Evolutionary conservation across 208 protist genomes (phyloP).

Genomic region (Leishmania turanica): DNA sequence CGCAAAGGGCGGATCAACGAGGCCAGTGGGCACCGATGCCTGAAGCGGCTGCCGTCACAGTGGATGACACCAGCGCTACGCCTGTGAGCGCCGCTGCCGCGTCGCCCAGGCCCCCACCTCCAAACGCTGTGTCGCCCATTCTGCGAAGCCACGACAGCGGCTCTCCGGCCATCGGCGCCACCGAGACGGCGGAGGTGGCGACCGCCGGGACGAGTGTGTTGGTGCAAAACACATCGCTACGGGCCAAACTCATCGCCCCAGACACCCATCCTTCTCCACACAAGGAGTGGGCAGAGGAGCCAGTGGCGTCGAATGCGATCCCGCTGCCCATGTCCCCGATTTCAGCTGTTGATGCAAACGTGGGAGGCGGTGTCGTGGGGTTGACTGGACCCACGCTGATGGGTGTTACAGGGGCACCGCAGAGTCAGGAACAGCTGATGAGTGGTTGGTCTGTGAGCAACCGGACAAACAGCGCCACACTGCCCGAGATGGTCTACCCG

Average conservation of each 20-base stretch:
- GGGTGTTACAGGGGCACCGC: not conserved
- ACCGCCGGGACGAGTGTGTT: not conserved
- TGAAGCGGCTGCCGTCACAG: not conserved
- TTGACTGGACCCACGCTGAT: not conserved
- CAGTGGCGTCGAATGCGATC: not conserved
- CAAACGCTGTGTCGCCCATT: not conserved
- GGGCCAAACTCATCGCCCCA: not conserved
- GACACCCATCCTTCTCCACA: too few species aligned
- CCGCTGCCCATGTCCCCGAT: not conserved
- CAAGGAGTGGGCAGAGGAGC: not conserved
- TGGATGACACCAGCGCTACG: not conserved
- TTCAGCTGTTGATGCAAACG: not conserved
- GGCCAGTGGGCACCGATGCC: not conserved
- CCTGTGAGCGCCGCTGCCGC: not conserved
- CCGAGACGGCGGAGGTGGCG: not conserved
- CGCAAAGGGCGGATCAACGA: not conserved
- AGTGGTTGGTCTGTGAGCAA: not conserved
- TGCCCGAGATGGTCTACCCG: conserved; percentile 21
- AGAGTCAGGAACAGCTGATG: not conserved
- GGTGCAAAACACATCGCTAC: not conserved
- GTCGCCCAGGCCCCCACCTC: not conserved
- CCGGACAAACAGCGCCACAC: not conserved
- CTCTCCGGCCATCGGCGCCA: not conserved
- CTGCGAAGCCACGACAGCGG: not conserved
- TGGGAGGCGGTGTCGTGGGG: not conserved